Evolutionary conservation across 805 yeast species (phyloP).

Genomic region (Starmerella apis): DNA sequence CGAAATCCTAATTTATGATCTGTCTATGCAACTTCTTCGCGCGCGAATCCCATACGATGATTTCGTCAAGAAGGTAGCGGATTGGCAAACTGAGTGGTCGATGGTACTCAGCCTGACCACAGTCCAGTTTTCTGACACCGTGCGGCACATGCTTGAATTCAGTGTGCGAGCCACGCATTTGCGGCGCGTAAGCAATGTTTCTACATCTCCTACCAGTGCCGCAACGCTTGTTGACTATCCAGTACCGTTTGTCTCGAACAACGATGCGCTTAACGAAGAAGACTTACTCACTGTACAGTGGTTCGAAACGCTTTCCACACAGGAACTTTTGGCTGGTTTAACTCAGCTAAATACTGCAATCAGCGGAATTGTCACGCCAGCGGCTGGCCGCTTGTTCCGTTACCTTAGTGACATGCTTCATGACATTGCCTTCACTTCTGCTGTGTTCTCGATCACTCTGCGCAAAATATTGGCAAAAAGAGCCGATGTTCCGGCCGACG

Average conservation of each 20-base stretch:
- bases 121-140: constrained; percentile 62
- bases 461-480: neutral
- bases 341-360: constrained; percentile 36
- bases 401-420: constrained; percentile 64
- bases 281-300: neutral
- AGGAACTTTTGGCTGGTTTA: neutral
- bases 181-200: neutral
- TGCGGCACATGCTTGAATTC: constrained; percentile 48
- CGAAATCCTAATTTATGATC: constrained; percentile 53
- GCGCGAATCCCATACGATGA: constrained; percentile 30
- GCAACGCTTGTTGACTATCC: neutral
- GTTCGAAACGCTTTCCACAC: neutral
- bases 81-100: constrained; percentile 63
- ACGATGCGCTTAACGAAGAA: neutral
- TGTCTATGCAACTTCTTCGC: constrained; percentile 50
- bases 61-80: constrained; percentile 41
- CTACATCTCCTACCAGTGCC: neutral
- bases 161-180: constrained; percentile 9
- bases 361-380: constrained; percentile 35
- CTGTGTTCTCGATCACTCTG: constrained; percentile 10
- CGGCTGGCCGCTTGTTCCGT: constrained; percentile 49
- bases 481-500: neutral
- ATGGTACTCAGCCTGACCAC: constrained; percentile 59
- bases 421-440: constrained; percentile 31
- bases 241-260: neutral